phyloP scores from a whole-genome alignment of 202 grass and related monocot species.

The Cymbopogon flexuosus region DNA sequence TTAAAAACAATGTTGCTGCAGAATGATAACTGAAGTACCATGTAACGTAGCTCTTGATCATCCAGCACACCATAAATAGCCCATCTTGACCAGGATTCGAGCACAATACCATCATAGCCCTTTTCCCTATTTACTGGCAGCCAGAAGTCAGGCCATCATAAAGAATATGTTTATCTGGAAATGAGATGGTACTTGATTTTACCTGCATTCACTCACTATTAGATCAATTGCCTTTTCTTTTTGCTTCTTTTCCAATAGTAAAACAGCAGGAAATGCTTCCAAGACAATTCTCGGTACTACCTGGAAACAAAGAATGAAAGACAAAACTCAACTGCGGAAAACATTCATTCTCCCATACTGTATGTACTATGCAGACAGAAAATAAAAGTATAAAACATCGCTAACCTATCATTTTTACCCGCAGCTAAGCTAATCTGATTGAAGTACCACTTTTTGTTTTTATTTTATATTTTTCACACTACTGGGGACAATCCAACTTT shows the following conservation, averaged over 20 bases:
- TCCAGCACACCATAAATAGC: constrained; percentile 76
- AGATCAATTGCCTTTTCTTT: constrained; percentile 64
- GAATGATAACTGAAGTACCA: constrained; percentile 36
- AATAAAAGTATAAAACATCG: neutral
- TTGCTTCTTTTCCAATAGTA: constrained; percentile 69
- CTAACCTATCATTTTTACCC: neutral
- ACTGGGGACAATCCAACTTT: neutral
- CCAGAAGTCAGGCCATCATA: constrained; percentile 31
- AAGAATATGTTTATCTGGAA: constrained; percentile 21
- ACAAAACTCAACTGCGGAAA: neutral
- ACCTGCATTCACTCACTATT: constrained; percentile 89
- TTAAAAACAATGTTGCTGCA: constrained; percentile 5
- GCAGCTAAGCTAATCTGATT: neutral
- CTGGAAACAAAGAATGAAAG: constrained; percentile 41
- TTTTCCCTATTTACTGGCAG: constrained; percentile 71
- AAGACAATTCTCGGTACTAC: constrained; percentile 89
- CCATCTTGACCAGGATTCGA: constrained; percentile 98
- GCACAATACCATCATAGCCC: constrained; percentile 86
- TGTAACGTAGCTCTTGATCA: constrained; percentile 56
- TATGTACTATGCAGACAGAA: neutral
- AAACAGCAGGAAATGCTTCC: constrained; percentile 74
- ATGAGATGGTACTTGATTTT: constrained; percentile 20
- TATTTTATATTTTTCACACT: neutral
- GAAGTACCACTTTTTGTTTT: neutral
- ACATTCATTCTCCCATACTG: neutral